These are phyloP conservation scores for Drosera spatulata DNA, from an alignment of 179 eudicot genomes.

Conservation along the genomic window DNA sequence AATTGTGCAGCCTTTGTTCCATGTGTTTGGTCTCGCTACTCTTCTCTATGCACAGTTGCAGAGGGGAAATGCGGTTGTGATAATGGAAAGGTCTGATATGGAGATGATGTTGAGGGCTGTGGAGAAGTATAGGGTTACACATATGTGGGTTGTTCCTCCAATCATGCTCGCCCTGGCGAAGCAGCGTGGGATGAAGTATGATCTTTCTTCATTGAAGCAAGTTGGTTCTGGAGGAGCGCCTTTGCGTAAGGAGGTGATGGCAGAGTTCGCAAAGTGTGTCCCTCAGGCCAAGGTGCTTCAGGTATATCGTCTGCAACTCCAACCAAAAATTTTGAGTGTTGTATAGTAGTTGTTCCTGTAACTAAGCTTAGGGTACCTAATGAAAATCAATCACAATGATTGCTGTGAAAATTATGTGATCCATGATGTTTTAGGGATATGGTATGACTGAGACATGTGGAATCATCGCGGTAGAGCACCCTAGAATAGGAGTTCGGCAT, in stretches of 20 bases:
- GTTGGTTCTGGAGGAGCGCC: slow-evolving; percentile 86
- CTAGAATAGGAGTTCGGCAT: slow-evolving; percentile 30
- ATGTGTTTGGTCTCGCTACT: slow-evolving; percentile 43
- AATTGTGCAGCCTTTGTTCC: slow-evolving; percentile 63
- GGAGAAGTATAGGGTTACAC: slow-evolving; percentile 41
- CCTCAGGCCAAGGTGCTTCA: slow-evolving; percentile 49
- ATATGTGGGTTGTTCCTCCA: slow-evolving; percentile 60
- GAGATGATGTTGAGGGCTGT: slow-evolving; percentile 31
- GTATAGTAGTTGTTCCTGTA: too few species aligned
- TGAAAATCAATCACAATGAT: background rate
- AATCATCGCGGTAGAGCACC: slow-evolving; percentile 29
- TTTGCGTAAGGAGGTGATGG: slow-evolving; percentile 66
- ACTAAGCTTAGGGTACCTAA: background rate
- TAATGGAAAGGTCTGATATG: slow-evolving; percentile 45
- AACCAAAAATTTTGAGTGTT: too few species aligned
- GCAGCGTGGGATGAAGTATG: slow-evolving; percentile 37
- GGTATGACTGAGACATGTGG: slow-evolving; percentile 67
- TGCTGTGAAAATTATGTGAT: too few species aligned
- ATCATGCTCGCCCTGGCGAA: slow-evolving; percentile 50
- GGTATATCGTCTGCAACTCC: slow-evolving; percentile 16
- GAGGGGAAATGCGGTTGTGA: slow-evolving; percentile 39
- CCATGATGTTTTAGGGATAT: slow-evolving; percentile 28
- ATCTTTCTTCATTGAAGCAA: slow-evolving; percentile 43
- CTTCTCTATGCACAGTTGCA: slow-evolving; percentile 36
- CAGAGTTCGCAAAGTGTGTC: slow-evolving; percentile 39